Evolutionary conservation across 768 basidiomycete genomes (phyloP), one percentile per base, ranked within the genome.

Genomic region (Tephrocybe sp.): DNA sequence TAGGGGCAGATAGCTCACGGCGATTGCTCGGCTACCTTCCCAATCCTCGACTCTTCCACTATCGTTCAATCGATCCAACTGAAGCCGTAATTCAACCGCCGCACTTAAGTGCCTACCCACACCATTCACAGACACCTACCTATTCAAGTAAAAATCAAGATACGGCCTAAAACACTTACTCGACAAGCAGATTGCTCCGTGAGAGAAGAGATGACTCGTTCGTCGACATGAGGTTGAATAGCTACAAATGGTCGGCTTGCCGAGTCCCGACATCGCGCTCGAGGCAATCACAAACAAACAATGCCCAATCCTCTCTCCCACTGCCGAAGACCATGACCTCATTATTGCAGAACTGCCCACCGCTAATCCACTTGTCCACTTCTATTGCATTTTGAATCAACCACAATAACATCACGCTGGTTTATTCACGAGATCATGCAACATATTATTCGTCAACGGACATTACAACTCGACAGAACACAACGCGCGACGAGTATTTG

Each of bases 381-480:
- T n/a, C n/a, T n/a, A n/a, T n/a, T n/a, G n/a, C n/a, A n/a, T n/a
- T n/a, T n/a, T n/a, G n/a, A n/a, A n/a, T n/a, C n/a, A n/a, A n/a
- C n/a, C n/a, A n/a, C n/a, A n/a, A n/a, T n/a, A n/a, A n/a, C n/a
- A n/a, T n/a, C n/a, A n/a, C n/a, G n/a, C n/a, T n/a, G n/a, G n/a
- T n/a, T n/a, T n/a, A n/a, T n/a, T n/a, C n/a, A n/a, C n/a, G n/a
- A 45, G 25, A 47, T 18, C 37, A 27, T 32, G 25, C 26, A 39
- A 30, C 49, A 43, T 42, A 43, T 38, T 21, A 44, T 44, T 50
- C 45, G 40, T 50, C 49, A 42, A 47, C 32, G 18, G 48, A 50
- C 44, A 46, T 36, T 44, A 53, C n/a, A 46, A 46, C 48, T 42
- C 34, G 37, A 51, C 47, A 31, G 35, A 56, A 49, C 38, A 49